A percentile compares a stretch with the other conserved stretches of the same genome.
These are phyloP conservation scores for Puccinia triticina DNA, from an alignment of 1,284 basidiomycete species.

Conservation along the genomic window DNA sequence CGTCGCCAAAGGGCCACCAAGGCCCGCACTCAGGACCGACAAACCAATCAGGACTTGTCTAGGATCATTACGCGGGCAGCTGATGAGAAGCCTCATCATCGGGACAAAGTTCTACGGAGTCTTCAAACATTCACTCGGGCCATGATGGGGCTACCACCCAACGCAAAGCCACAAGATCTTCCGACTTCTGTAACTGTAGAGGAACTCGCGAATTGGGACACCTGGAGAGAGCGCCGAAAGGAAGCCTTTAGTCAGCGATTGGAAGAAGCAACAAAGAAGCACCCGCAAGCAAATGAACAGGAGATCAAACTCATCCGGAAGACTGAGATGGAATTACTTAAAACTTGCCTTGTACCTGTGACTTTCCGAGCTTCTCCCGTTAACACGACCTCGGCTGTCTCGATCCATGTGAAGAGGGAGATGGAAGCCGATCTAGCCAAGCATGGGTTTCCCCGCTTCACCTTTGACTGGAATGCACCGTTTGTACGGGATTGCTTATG, in stretches of 20 bases:
- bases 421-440: constrained; percentile 18
- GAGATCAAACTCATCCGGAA: constrained; percentile 7
- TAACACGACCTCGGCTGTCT: background rate
- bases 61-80: background rate
- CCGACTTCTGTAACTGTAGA: background rate
- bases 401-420: background rate
- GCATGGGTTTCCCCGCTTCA: background rate
- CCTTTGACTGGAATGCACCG: constrained; percentile 14
- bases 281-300: constrained; percentile 2
- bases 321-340: background rate
- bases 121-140: constrained; percentile 19
- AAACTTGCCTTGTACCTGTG: background rate
- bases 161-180: background rate
- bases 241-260: background rate
- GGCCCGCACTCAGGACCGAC: background rate
- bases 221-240: constrained; percentile 24
- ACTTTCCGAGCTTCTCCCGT: background rate
- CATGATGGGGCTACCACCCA: constrained; percentile 1
- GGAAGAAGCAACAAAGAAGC: background rate
- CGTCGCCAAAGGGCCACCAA: background rate
- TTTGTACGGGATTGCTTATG: background rate
- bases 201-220: background rate
- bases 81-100: constrained; percentile 7
- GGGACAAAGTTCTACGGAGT: background rate
- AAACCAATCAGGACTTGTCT: background rate